Conservation (phyloP, 768 basidiomycete species). For the Gymnopilus junonius region DNA sequence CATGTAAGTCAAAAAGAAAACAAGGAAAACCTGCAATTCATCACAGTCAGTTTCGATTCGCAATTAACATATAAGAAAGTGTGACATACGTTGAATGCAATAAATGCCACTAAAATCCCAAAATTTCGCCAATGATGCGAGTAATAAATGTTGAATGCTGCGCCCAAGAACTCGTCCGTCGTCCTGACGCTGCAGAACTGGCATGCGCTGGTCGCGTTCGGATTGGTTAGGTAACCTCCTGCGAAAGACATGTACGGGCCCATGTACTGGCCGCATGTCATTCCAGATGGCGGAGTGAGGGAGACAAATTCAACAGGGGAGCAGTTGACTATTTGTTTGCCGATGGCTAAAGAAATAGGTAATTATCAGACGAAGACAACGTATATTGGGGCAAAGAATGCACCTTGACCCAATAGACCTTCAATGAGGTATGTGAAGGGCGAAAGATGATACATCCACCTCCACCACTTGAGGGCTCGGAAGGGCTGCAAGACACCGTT, state of each 20-base stretch:
- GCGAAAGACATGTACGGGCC: conserved; percentile 48
- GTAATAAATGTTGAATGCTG: conserved; percentile 61
- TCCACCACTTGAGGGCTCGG: conserved; percentile 64
- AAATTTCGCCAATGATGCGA: conserved; percentile 56
- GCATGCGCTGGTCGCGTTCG: conserved; percentile 52
- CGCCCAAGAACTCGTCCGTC: conserved; percentile 62
- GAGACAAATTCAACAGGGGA: conserved; percentile 52
- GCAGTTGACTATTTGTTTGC: conserved; percentile 49
- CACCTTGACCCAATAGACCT: conserved; percentile 36
- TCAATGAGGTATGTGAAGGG: conserved; percentile 64
- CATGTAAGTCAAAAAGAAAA: conserved; percentile 53
- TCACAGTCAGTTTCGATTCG: background rate
- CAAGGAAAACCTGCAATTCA: conserved; percentile 39
- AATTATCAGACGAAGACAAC: background rate
- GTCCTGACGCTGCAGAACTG: conserved; percentile 59
- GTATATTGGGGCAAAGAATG: background rate
- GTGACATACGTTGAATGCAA: conserved; percentile 47
- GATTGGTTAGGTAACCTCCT: conserved; percentile 65
- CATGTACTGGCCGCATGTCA: conserved; percentile 60
- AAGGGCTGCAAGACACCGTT: conserved; percentile 69
- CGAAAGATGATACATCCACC: conserved; percentile 60
- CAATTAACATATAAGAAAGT: background rate
- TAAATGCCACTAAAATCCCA: conserved; percentile 52
- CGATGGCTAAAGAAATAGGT: conserved; percentile 35
- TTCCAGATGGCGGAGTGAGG: conserved; percentile 56